Conservation (phyloP, 352 stramenopile genomes). For the Plasmopara halstedii region DNA sequence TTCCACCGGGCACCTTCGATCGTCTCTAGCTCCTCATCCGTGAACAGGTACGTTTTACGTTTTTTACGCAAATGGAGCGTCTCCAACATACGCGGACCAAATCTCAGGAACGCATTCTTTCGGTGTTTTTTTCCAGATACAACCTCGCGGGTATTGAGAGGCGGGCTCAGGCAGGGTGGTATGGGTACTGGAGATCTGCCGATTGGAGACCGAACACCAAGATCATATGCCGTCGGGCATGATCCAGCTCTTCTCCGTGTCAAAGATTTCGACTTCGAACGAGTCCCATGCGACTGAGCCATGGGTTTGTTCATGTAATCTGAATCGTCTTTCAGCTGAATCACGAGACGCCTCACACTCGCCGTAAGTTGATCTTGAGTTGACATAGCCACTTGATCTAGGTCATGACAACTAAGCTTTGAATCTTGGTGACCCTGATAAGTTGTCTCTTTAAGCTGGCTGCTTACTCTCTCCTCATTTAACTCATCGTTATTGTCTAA, state of each 20-base stretch:
- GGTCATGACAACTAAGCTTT: no score
- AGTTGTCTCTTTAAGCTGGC: slow-evolving; percentile 8
- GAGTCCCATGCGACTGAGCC: slow-evolving; percentile 17
- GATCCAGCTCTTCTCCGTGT: slow-evolving; percentile 54
- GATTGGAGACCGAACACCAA: slow-evolving; percentile 8
- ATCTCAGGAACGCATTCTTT: slow-evolving; percentile 46
- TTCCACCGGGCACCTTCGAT: slow-evolving; percentile 81
- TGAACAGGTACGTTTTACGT: slow-evolving; percentile 68
- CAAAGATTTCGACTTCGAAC: slow-evolving; percentile 7
- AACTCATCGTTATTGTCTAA: slow-evolving; percentile 10
- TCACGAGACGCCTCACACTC: slow-evolving; percentile 68
- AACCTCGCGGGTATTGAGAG: slow-evolving; percentile 7
- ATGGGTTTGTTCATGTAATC: slow-evolving; percentile 25
- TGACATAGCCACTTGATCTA: slow-evolving; percentile 18
- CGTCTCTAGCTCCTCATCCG: slow-evolving; percentile 68
- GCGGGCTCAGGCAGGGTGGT: slow-evolving; percentile 3
- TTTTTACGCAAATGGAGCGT: slow-evolving; percentile 58
- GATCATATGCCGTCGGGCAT: slow-evolving; percentile 39
- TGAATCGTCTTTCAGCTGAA: slow-evolving; percentile 62
- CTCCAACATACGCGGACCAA: slow-evolving; percentile 54
- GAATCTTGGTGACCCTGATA: neutral
- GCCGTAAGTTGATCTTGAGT: slow-evolving; percentile 61
- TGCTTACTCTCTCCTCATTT: slow-evolving; percentile 6
- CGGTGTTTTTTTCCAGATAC: slow-evolving; percentile 28
- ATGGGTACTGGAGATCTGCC: slow-evolving; percentile 7